Conservation (phyloP, 306 rosid species). For the Lotus japonicus region DNA sequence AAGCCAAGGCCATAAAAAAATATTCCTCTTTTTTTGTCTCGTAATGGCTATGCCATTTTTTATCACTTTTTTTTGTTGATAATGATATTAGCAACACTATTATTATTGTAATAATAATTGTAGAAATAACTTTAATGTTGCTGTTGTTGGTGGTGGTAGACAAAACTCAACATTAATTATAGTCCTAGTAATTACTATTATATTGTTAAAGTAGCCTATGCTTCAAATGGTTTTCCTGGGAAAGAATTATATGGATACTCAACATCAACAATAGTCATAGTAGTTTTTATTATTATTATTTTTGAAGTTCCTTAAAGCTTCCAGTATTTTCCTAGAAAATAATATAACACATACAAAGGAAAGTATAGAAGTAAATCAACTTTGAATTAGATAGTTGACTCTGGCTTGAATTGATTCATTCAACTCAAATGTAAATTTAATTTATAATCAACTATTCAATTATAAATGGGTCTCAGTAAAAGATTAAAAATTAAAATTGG, state of each 20-base stretch:
- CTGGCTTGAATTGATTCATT: neutral
- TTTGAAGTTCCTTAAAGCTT: neutral
- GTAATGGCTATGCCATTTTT: neutral
- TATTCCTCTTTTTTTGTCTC: neutral
- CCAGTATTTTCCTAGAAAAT: neutral
- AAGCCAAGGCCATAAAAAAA: neutral
- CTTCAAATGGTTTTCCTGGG: too few species aligned
- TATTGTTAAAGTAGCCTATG: too few species aligned
- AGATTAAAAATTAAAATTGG: neutral
- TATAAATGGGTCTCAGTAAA: neutral
- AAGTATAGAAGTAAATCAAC: neutral
- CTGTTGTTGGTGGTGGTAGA: neutral
- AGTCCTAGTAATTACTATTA: neutral
- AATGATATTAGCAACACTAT: too few species aligned
- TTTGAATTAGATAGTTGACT: neutral
- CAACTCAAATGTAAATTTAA: neutral
- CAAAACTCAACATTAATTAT: neutral
- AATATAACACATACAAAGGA: neutral
- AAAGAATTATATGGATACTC: neutral
- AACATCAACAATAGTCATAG: neutral
- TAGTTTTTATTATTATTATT: neutral
- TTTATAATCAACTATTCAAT: neutral
- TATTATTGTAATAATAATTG: neutral
- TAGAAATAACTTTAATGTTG: neutral
- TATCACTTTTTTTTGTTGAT: too few species aligned